Evolutionary conservation across 2,329 filamentous ascomycete species (phyloP), one percentile per base, ranked within the genome.

Genomic region (Dactylellina parvicollis): DNA sequence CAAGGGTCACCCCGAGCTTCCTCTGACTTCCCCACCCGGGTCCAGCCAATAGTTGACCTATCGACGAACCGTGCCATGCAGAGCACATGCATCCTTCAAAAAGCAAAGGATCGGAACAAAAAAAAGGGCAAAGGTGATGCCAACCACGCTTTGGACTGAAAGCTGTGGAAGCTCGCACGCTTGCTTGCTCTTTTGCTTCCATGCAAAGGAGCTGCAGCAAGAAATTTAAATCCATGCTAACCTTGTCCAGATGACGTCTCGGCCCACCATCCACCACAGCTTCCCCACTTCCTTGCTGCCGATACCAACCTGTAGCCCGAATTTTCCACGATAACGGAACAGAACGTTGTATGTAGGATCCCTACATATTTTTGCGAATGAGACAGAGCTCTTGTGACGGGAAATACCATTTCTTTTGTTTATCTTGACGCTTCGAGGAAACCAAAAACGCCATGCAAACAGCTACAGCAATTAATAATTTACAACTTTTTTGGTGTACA

Each of bases 221-320:
- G 46, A n/a, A 30, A 26, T n/a, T 42, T 24, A 30, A 18, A 12
- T 34, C 55, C 50, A 52, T 50, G 59, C 67, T 62, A 71, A 34
- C 66, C 52, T 28, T 72, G 67, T 54, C 44, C 50, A 65, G 67
- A 72, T 72, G 67, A 72, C 67, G 67, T 72, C 66, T 47, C 66
- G 59, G 28, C 57, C 50, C 67, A 60, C 64, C 62, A 61, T 56
- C 44, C 50, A 56, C 40, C 24, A n/a, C 46, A 30, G 14, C 32
- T 59, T 64, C 56, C 67, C 67, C 67, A 64, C 57, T 30, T 54
- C 40, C 34, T 34, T 30, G 18, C 62, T 44, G 38, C 59, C 44
- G 67, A 72, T 72, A 59, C 42, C 40, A 28, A 59, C 34, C n/a
- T n/a, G n/a, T n/a, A n/a, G n/a, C n/a, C n/a, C n/a, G n/a, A 52